Base-by-base conservation (phyloP, 768 basidiomycete genomes). In the Russula vinacea region DNA sequence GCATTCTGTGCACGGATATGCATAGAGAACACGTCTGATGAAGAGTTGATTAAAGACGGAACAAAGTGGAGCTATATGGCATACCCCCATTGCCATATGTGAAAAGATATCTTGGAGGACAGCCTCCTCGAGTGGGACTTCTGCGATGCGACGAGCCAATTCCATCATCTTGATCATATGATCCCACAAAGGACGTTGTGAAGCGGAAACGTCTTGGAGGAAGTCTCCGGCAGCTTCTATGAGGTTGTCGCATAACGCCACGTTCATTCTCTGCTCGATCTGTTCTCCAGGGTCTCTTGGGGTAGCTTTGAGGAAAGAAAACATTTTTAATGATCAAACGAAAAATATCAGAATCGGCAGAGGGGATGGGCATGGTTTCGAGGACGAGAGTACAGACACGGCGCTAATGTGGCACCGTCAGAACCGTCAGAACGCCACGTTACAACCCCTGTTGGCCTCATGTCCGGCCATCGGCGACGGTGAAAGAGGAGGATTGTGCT, bases 1-100 rank as follows among this genome's bases (percentile, higher is more conserved):
- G 79, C 81, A 55, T 84, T 84, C 62, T 84, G 84, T 0, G 76
- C 74, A 26, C 71, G 73, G 40, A 84, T 73, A 5, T 74, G 74
- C 47, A 80, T 73, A n/a, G 73, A 71, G 4, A 79, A 60, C 9
- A 74, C 69, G 57, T 77, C 83, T 83, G 54, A 29, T 54, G 39
- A 17, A 62, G 44, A 22, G n/a, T 45, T n/a, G 16, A 33, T 45
- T 29, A 13, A 32, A 33, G 13, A 32, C 29, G 4, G 56, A 16
- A 44, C 37, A 26, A 57, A 5, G 39, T 17, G 32, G 13, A 47
- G 35, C 3, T 35, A 22, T 14, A 40, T 35, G n/a, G 42, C 32
- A 13, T 49, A 65, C 64, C 64, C 51, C 60, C 0, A 40, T 17
- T 3, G 16, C 45, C 64, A 65, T 56, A 17, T 56, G 35, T 9